Evolutionary conservation across 768 basidiomycete species (phyloP).

Genomic region (Russula earlei): DNA sequence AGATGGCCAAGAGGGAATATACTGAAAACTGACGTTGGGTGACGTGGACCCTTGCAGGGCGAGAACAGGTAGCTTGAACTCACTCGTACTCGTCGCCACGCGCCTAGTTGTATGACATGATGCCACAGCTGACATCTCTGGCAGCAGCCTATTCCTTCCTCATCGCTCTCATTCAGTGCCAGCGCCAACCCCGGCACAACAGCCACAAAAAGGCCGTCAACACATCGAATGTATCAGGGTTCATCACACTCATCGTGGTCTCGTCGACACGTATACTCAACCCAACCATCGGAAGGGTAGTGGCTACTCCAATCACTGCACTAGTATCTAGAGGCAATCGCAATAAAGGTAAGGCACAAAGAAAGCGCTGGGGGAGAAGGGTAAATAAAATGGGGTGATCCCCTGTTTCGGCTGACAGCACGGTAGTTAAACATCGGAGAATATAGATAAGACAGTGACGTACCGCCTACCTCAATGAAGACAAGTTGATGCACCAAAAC

Average conservation of each 20-base stretch:
- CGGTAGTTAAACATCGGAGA: conserved; percentile 11
- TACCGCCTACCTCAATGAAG: conserved; percentile 1
- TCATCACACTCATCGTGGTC: background rate
- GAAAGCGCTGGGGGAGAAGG: background rate
- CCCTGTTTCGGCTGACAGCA: background rate
- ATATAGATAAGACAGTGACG: conserved; percentile 11
- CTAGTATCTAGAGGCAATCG: conserved; percentile 11
- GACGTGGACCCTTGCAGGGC: too few relatives aligned
- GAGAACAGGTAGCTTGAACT: too few relatives aligned
- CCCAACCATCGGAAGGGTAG: background rate
- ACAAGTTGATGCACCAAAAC: background rate
- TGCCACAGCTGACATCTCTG: too few relatives aligned
- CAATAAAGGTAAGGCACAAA: conserved; percentile 10
- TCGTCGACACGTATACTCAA: conserved; percentile 3
- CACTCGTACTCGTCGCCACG: too few relatives aligned
- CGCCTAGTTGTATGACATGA: too few relatives aligned
- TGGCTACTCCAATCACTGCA: background rate
- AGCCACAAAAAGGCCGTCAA: background rate
- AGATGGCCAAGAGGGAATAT: too few relatives aligned
- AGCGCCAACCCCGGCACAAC: background rate
- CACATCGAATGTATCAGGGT: conserved; percentile 11
- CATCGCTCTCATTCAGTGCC: background rate
- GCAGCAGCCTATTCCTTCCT: background rate
- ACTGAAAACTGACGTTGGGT: too few relatives aligned
- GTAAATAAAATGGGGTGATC: conserved; percentile 3